These are phyloP conservation scores for Macroventuria anomochaeta DNA, from an alignment of 2,329 filamentous ascomycete genomes.

Conservation along the genomic window DNA sequence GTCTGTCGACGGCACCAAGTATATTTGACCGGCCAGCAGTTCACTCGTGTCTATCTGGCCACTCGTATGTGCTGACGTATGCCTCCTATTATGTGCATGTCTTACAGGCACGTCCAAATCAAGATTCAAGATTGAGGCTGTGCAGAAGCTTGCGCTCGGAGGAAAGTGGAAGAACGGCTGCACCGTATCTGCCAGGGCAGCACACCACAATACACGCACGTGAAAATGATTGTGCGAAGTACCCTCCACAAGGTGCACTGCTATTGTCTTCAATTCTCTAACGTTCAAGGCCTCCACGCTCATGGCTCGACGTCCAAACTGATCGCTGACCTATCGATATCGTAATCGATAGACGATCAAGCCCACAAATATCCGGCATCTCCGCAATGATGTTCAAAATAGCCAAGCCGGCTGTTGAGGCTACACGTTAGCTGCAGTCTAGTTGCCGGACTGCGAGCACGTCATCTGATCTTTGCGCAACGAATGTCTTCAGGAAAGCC, in stretches of 20 bases:
- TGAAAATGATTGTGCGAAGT: not conserved
- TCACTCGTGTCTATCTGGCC: not conserved
- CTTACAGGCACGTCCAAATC: constrained; percentile 5
- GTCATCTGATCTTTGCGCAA: not conserved
- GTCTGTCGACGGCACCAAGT: not conserved
- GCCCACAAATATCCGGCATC: constrained; percentile 14
- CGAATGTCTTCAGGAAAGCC: too few relatives aligned
- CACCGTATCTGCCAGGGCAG: not conserved
- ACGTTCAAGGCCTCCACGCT: not conserved
- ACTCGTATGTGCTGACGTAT: constrained; percentile 11
- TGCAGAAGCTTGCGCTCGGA: constrained; percentile 16
- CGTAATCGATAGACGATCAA: constrained; percentile 16
- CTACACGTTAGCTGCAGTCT: constrained; percentile 12
- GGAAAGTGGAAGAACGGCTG: constrained; percentile 6
- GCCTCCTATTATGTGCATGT: constrained; percentile 7
- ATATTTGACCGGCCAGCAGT: not conserved
- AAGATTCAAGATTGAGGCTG: constrained; percentile 14
- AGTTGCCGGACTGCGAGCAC: not conserved
- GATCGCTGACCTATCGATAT: constrained; percentile 12
- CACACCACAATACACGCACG: not conserved
- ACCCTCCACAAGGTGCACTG: not conserved
- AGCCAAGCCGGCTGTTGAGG: constrained; percentile 3
- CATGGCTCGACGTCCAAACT: not conserved
- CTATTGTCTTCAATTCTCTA: not conserved
- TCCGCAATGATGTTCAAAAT: constrained; percentile 13